Evolutionary conservation across 352 stramenopile species (phyloP), one percentile per base, ranked within the genome.

Genomic region (Pythium scleroteichum): DNA sequence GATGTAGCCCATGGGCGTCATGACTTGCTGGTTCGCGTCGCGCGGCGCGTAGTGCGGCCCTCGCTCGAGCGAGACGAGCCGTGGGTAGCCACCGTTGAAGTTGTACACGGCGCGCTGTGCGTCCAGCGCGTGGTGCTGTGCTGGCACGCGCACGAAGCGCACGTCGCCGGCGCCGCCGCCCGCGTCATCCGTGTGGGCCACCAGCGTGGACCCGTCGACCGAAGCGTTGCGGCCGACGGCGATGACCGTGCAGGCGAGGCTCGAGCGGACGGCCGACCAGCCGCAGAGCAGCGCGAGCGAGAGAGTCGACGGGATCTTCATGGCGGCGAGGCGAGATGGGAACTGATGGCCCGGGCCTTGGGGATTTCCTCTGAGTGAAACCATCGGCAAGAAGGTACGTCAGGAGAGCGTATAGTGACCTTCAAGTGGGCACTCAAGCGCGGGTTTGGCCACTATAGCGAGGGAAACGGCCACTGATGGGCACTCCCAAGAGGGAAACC

Each of bases 91-190:
- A 41, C 78, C 73, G 19, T 78, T 74, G 60, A 91, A 79, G 57
- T 80, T 84, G 68, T 88, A 94, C 33, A 95, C 72, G 0, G 81
- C 71, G 0, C 86, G 80, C 24, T 71, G 62, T 4, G 73, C 64
- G 0, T 16, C 22, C 3, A 38, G 7, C 4, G 59, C 46, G 51
- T 92, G 75, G 42, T 97, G 79, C 26, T 79, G 68, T 1, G 92
- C 92, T 10, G 94, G 94, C 27, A 99, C 89, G 32, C 87, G 88
- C 47, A 97, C 87, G 23, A 98, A 75, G 12, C 94, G 86, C 22
- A 96, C 77, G 63, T 98, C 94, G 17, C 90, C 91, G 4, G 91
- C 85, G 40, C 80, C 73, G 23, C 62, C 69, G 17, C 86, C 86
- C 1, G 86, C 84, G 40, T 95, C 86, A 42, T 95, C 84, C 26